Evolutionary conservation across 768 basidiomycete genomes (phyloP).

Genomic region (Leccinum variicolor): DNA sequence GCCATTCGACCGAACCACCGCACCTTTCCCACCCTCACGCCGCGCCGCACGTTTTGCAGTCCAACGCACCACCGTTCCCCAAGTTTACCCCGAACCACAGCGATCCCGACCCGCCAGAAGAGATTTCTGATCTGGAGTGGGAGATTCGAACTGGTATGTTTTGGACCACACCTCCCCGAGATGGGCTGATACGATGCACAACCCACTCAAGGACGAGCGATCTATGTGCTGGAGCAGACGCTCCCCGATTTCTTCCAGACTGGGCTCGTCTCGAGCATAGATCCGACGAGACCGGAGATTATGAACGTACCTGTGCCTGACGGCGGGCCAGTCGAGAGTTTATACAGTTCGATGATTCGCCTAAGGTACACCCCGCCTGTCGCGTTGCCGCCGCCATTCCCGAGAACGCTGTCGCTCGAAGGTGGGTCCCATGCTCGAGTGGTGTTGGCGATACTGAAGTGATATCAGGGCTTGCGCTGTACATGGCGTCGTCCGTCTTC

Average conservation of each 20-base stretch:
- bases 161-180: constrained; percentile 7
- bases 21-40: constrained; percentile 12
- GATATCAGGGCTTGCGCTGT: constrained; percentile 60
- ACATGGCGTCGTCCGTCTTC: constrained; percentile 66
- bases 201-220: constrained; percentile 56
- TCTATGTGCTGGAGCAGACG: constrained; percentile 64
- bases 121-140: constrained; percentile 71
- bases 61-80: constrained; percentile 10
- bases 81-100: constrained; percentile 24
- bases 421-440: constrained; percentile 38
- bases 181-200: constrained; percentile 31
- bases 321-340: constrained; percentile 37
- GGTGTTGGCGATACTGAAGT: not conserved
- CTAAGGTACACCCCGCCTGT: constrained; percentile 69
- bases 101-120: constrained; percentile 8
- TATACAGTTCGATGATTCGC: constrained; percentile 61
- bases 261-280: constrained; percentile 59
- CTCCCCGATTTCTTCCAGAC: constrained; percentile 68
- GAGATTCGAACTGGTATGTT: constrained; percentile 66
- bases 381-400: constrained; percentile 64
- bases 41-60: not conserved
- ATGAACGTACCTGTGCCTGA: constrained; percentile 24
- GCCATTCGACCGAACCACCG: constrained; percentile 11
- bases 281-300: constrained; percentile 39
- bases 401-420: constrained; percentile 65